phyloP scores from a whole-genome alignment of 1,284 basidiomycete species.

The Ganoderma leucocontextum region DNA sequence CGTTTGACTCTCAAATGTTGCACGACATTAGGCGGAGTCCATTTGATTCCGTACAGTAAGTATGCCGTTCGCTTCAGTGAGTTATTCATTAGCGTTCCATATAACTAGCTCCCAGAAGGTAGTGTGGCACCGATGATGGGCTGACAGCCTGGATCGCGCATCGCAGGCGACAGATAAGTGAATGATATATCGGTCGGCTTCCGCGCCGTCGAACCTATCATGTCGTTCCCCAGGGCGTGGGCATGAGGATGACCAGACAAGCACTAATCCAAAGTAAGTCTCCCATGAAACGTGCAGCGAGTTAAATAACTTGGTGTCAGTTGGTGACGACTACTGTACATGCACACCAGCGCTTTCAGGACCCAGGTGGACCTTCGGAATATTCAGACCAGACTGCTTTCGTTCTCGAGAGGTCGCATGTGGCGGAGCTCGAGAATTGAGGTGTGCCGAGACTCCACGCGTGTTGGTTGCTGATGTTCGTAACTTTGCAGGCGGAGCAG shows the following conservation, averaged over 20 bases:
- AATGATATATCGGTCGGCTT: constrained; percentile 11
- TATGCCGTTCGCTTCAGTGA: not conserved
- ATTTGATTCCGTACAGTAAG: not conserved
- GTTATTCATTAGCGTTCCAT: not conserved
- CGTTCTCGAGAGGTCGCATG: not conserved
- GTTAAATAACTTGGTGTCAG: not conserved
- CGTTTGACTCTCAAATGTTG: not conserved
- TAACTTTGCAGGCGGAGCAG: constrained; percentile 10
- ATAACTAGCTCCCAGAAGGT: not conserved
- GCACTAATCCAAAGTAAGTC: constrained; percentile 7
- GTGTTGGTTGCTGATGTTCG: not conserved
- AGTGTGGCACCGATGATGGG: not conserved
- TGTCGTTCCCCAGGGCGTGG: not conserved
- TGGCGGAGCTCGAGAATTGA: not conserved
- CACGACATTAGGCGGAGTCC: not conserved
- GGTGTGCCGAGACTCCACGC: not conserved
- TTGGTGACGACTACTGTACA: too few relatives aligned
- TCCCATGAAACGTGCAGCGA: not conserved
- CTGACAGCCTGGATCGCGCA: not conserved
- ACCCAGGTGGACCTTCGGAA: too few relatives aligned
- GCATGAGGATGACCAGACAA: constrained; percentile 7
- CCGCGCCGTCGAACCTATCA: constrained; percentile 19
- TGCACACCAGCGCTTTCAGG: too few relatives aligned
- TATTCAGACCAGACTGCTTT: not conserved
- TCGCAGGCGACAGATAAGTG: not conserved